These are phyloP conservation scores for Strobilomyces echinocephalus DNA, from an alignment of 768 basidiomycete species.

Conservation along the genomic window DNA sequence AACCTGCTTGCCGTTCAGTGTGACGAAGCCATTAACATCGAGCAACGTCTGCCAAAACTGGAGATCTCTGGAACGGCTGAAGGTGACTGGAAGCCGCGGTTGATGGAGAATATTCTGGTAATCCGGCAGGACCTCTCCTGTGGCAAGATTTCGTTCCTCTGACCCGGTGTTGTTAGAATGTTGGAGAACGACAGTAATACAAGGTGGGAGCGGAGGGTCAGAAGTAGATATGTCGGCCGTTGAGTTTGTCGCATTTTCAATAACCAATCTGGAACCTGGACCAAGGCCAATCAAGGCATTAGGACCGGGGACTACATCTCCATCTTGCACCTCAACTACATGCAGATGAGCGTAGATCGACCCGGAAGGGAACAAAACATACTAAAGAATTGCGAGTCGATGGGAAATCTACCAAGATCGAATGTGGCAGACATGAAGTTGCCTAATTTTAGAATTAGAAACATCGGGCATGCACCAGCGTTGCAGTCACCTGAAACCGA, in stretches of 20 bases:
- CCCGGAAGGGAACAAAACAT: background rate
- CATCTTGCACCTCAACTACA: constrained; percentile 18
- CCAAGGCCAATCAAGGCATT: constrained; percentile 54
- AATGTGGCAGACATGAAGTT: constrained; percentile 27
- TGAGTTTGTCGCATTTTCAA: constrained; percentile 34
- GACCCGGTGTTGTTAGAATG: constrained; percentile 46
- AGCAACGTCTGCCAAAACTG: constrained; percentile 67
- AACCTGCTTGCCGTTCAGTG: constrained; percentile 52
- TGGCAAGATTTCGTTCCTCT: constrained; percentile 51
- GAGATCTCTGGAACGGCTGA: constrained; percentile 33
- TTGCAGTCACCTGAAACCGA: constrained; percentile 40
- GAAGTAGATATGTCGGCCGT: constrained; percentile 57
- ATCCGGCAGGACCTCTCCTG: constrained; percentile 54
- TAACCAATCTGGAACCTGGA: constrained; percentile 48
- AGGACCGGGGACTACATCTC: constrained; percentile 6
- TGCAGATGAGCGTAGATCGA: background rate
- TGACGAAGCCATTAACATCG: constrained; percentile 58
- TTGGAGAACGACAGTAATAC: constrained; percentile 58
- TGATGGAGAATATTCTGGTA: constrained; percentile 47
- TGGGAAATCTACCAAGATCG: constrained; percentile 39
- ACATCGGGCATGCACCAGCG: background rate
- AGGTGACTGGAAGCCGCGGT: constrained; percentile 47
- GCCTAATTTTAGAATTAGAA: constrained; percentile 15
- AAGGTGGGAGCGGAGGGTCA: constrained; percentile 54
- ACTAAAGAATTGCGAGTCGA: constrained; percentile 37